These are phyloP conservation scores for Fraxinus paxiana DNA, from an alignment of 305 asterid species.

Conservation along the genomic window DNA sequence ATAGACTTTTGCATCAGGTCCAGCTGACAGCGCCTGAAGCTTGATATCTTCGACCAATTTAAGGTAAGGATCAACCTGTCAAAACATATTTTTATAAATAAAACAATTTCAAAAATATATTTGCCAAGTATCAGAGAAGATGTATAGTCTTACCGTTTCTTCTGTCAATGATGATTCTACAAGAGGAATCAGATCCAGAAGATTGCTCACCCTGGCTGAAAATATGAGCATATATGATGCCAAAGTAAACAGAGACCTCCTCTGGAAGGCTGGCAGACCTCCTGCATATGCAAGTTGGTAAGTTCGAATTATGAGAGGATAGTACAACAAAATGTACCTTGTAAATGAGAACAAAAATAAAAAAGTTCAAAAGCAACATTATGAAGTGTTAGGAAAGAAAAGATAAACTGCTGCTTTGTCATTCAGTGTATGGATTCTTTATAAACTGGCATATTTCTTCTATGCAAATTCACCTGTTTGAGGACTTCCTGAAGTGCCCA, in stretches of 20 bases:
- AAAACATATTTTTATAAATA: conserved; percentile 6
- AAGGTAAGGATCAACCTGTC: conserved; percentile 44
- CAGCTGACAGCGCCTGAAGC: conserved; percentile 29
- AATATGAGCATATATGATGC: conserved; percentile 49
- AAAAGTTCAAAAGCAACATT: neutral
- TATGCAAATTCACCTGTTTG: neutral
- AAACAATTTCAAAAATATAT: neutral
- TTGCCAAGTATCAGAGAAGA: neutral
- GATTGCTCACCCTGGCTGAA: conserved; percentile 41
- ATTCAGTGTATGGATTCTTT: neutral
- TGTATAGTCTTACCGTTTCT: conserved; percentile 32
- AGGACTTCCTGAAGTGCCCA: neutral
- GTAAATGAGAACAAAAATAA: neutral
- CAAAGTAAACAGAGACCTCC: conserved; percentile 50
- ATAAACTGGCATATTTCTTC: neutral
- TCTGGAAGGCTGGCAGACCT: conserved; percentile 41
- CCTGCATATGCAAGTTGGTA: conserved; percentile 31
- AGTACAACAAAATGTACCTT: neutral
- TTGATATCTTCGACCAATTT: conserved; percentile 37
- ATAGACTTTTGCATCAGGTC: conserved; percentile 28
- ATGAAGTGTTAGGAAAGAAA: neutral
- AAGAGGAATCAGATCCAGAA: conserved; percentile 33
- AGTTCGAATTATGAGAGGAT: conserved; percentile 13
- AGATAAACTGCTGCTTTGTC: neutral
- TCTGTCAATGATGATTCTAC: conserved; percentile 42